phyloP scores from a whole-genome alignment of 441 rosid genomes.

The Aquilaria agallochum region DNA sequence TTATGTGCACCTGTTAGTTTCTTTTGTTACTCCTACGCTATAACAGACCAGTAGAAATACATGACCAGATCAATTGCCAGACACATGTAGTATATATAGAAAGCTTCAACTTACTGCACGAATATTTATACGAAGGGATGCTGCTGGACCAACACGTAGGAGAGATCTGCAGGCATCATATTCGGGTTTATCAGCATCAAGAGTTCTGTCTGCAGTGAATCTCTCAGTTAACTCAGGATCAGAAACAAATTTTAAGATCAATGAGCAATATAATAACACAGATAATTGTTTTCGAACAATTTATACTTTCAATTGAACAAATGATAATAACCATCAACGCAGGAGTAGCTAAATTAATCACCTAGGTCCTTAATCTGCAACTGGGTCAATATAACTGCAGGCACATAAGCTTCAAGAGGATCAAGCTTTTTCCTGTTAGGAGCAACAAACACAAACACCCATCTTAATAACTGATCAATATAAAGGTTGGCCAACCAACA shows the following conservation, averaged over 20 bases:
- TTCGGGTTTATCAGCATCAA: slow-evolving; percentile 59
- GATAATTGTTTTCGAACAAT: no score
- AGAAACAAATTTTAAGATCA: no score
- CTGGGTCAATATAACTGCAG: slow-evolving; percentile 70
- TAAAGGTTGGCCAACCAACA: no score
- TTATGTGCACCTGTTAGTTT: no score
- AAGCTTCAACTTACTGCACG: slow-evolving; percentile 58
- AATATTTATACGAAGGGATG: slow-evolving; percentile 63
- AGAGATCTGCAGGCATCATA: slow-evolving; percentile 48
- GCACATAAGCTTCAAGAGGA: slow-evolving; percentile 71
- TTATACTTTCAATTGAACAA: no score
- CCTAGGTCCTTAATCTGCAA: slow-evolving; percentile 73
- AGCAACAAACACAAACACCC: background rate
- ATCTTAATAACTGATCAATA: no score
- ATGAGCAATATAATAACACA: no score
- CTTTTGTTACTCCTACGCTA: no score
- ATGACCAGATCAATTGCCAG: slow-evolving; percentile 5
- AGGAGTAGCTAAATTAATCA: slow-evolving; percentile 13
- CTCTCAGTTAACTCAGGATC: background rate
- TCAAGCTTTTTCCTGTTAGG: slow-evolving; percentile 72
- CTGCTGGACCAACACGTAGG: slow-evolving; percentile 75
- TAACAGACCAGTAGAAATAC: no score
- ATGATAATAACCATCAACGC: no score
- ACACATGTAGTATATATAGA: background rate
- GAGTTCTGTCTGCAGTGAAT: slow-evolving; percentile 35